Conservation (phyloP, 257 asterid genomes). For the Paulownia fortunei region DNA sequence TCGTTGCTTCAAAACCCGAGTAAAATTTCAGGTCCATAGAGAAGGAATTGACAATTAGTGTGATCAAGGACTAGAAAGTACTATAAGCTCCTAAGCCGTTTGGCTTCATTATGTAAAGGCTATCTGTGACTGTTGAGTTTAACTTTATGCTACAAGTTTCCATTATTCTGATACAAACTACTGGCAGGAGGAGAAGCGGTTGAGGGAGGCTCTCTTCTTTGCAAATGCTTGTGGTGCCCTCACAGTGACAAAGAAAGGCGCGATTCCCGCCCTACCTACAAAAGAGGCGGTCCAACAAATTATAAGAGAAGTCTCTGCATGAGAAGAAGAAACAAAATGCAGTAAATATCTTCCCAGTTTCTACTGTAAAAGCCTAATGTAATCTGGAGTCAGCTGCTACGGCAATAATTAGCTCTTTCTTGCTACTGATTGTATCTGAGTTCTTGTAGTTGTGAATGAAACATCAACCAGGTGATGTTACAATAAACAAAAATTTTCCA, state of each 20-base stretch:
- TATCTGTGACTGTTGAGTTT: background rate
- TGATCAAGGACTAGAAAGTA: background rate
- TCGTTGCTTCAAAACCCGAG: too few species aligned
- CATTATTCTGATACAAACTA: slow-evolving; percentile 10
- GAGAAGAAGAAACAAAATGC: slow-evolving; percentile 14
- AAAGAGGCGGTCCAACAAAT: slow-evolving; percentile 57
- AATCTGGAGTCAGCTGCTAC: background rate
- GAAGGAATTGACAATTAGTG: background rate
- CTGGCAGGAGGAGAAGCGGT: slow-evolving; percentile 67
- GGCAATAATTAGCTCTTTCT: slow-evolving; percentile 12
- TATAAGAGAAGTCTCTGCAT: slow-evolving; percentile 43
- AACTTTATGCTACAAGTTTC: background rate
- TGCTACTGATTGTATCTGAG: slow-evolving; percentile 18
- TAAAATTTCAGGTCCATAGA: too few species aligned
- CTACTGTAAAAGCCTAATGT: background rate
- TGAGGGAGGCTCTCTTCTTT: slow-evolving; percentile 71
- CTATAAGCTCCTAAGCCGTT: too few species aligned
- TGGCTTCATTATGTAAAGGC: too few species aligned
- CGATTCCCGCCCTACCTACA: slow-evolving; percentile 90
- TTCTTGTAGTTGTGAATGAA: slow-evolving; percentile 25
- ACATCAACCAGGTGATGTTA: background rate
- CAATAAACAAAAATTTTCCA: background rate
- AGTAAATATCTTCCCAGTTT: background rate
- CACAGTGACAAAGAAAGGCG: slow-evolving; percentile 82
- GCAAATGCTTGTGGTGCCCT: slow-evolving; percentile 96